A percentile compares a stretch with the other conserved stretches of the same genome.
These are phyloP conservation scores for Podila verticillata DNA, from an alignment of 192 early-diverging fungal genomes.

Conservation along the genomic window DNA sequence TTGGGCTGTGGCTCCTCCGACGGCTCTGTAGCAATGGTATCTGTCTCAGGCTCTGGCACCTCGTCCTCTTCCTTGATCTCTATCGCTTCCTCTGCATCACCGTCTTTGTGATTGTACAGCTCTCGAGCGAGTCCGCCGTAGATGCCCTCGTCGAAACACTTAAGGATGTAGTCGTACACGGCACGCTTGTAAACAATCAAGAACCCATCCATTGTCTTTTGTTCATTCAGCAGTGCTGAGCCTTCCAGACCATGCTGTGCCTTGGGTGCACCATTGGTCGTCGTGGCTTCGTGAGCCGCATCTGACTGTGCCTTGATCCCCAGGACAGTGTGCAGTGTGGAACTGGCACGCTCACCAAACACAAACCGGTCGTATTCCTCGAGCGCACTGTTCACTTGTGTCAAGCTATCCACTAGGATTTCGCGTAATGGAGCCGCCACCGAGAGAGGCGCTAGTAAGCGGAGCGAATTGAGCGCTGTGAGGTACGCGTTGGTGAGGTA, in stretches of 20 bases:
- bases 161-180: slow-evolving; percentile 47
- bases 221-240: slow-evolving; percentile 28
- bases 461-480: slow-evolving; percentile 70
- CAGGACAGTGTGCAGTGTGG: not conserved
- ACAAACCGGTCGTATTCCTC: slow-evolving; percentile 41
- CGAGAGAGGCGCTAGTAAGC: slow-evolving; percentile 62
- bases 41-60: not conserved
- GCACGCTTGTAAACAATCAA: slow-evolving; percentile 45
- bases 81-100: not conserved
- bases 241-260: slow-evolving; percentile 22
- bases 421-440: slow-evolving; percentile 42
- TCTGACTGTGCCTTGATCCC: not conserved
- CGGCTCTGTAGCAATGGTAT: not conserved
- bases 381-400: slow-evolving; percentile 19
- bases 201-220: slow-evolving; percentile 48
- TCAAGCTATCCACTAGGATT: slow-evolving; percentile 38
- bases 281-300: not conserved
- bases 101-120: slow-evolving; percentile 7
- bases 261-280: not conserved
- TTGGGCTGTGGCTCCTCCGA: not conserved
- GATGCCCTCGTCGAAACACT: slow-evolving; percentile 56
- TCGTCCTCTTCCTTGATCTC: not conserved
- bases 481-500: slow-evolving; percentile 72
- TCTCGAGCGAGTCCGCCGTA: slow-evolving; percentile 47
- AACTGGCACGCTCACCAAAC: slow-evolving; percentile 36